Base-by-base conservation (phyloP, 2,329 filamentous ascomycete species). In the Monosporascus sp. region DNA sequence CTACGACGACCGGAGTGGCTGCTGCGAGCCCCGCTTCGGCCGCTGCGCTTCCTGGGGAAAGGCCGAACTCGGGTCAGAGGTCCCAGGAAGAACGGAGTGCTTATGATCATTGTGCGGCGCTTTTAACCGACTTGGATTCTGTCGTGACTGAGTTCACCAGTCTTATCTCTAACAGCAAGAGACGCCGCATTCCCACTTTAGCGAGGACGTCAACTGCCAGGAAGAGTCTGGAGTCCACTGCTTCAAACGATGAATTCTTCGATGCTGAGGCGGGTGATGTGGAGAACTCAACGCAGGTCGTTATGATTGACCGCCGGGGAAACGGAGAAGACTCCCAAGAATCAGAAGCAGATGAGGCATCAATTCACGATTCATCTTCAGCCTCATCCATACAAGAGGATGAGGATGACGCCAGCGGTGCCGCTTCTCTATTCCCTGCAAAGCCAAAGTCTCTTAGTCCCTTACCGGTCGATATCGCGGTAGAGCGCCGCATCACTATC, bases 231-330 rank as follows among this genome's bases (percentile, higher is more conserved):
- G 92, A 96, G 57, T 96, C 91, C 0, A 79, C 86, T 31, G 80
- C 81, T 22, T 87, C 89, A 2, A 82, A 82, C 2, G 89, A 96
- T 53, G 93, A 97, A 67, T 99, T 97, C 72, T 99, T 97, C 63
- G 94, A 99, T 68, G 94, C 94, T 1, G 85, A 88, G 64, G 87
- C 84, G 50, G 85, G 81, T 17, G 81, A 82, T 60, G 63, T 60
- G n/a, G 75, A 72, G 24, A 74, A 74, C 17, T 70, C 67, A 27
- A 85, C 86, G 7, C 85, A 89, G 51, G 77, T 96, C 8, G 77
- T 96, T 57, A 86, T 86, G 48, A 93, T 97, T 50, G 71, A 77
- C 55, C 81, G 84, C 55, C 83, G 81, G 37, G 85, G 82, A 46
- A 89, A 84, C 64, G 88, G 89, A 49, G 85, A 87, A 50, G 87